Percentiles rank a stretch among this genome's conserved stretches.
These are phyloP conservation scores for Leptoxyphium fumago DNA, from an alignment of 2,329 filamentous ascomycete species.

Conservation along the genomic window DNA sequence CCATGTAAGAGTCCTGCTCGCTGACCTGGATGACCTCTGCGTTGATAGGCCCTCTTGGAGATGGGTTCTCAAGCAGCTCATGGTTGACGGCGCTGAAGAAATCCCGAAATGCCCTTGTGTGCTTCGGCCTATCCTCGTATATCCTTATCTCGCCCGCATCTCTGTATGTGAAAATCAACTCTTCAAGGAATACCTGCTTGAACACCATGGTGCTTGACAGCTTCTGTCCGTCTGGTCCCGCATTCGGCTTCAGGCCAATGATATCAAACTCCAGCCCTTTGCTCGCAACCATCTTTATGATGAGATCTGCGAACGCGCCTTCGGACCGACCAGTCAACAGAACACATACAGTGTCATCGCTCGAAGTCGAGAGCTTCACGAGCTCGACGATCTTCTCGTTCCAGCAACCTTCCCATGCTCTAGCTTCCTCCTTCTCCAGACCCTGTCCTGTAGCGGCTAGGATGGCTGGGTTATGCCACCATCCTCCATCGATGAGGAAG, in stretches of 20 bases:
- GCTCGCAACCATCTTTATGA: conserved; percentile 66
- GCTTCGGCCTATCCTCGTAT: conserved; percentile 49
- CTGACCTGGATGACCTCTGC: conserved; percentile 78
- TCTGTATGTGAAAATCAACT: conserved; percentile 74
- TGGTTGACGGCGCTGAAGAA: conserved; percentile 71
- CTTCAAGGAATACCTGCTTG: conserved; percentile 72
- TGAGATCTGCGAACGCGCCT: conserved; percentile 57
- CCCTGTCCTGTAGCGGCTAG: conserved; percentile 77
- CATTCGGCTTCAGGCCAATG: conserved; percentile 70
- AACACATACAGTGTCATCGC: conserved; percentile 72
- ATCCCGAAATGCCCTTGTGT: conserved; percentile 68
- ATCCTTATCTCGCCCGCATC: conserved; percentile 64
- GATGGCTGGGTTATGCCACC: conserved; percentile 91
- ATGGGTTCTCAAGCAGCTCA: conserved; percentile 27
- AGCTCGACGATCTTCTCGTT: conserved; percentile 76
- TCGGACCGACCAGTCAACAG: conserved; percentile 79
- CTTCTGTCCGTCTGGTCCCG: conserved; percentile 62
- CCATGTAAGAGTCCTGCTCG: conserved; percentile 57
- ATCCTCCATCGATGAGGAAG: conserved; percentile 59
- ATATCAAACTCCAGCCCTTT: conserved; percentile 78
- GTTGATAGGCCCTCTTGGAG: conserved; percentile 48
- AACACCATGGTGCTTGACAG: conserved; percentile 79
- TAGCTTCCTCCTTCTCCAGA: conserved; percentile 62
- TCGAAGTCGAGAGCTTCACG: conserved; percentile 63
- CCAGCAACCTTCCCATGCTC: conserved; percentile 90